Conservation (phyloP, 2,329 filamentous ascomycete genomes). For the Leptographium wingfieldii region DNA sequence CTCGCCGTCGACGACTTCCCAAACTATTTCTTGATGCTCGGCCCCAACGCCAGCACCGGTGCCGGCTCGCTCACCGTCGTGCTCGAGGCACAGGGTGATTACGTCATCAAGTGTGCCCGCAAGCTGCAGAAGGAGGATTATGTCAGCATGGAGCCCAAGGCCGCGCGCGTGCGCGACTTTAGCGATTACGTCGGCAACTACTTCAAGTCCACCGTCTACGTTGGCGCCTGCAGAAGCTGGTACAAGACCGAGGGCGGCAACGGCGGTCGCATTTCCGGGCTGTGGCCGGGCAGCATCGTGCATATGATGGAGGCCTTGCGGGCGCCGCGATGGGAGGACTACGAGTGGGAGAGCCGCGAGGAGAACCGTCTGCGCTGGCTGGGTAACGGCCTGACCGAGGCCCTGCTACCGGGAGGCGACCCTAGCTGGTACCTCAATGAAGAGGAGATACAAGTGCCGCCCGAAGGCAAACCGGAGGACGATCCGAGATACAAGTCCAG, state of each 20-base stretch:
- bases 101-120: background rate
- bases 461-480: background rate
- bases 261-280: constrained; percentile 12
- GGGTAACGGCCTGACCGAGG: background rate
- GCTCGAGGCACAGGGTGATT: constrained; percentile 9
- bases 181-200: constrained; percentile 18
- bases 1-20: constrained; percentile 6
- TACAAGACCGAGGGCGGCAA: constrained; percentile 15
- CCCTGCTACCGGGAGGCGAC: background rate
- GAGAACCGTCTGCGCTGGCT: background rate
- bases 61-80: constrained; percentile 5
- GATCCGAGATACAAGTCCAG: background rate
- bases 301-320: constrained; percentile 6
- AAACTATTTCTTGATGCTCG: constrained; percentile 7
- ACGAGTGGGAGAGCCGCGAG: background rate
- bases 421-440: background rate
- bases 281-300: constrained; percentile 4
- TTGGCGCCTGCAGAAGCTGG: constrained; percentile 16
- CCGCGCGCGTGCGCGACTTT: constrained; percentile 12
- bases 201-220: constrained; percentile 18
- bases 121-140: constrained; percentile 4
- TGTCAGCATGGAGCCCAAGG: constrained; percentile 6
- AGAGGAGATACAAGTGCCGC: background rate
- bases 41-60: constrained; percentile 7
- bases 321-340: constrained; percentile 6